Evolutionary conservation across 140 eudicot genomes (phyloP), one percentile per base, ranked within the genome.

Genomic region (Stevia rebaudiana): DNA sequence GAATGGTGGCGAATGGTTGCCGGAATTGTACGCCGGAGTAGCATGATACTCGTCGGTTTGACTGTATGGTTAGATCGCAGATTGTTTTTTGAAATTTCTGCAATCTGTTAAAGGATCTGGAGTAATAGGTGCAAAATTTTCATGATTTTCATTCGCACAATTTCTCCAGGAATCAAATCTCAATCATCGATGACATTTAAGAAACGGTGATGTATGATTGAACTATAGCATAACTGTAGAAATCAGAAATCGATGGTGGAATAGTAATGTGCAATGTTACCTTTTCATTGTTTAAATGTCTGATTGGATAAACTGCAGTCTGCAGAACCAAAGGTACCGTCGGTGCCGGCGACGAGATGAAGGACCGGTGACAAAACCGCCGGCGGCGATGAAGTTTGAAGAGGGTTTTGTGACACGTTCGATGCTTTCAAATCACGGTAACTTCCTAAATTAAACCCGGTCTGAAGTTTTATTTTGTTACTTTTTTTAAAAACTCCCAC

Each of bases 1-100:
- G 72, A 65, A 56, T 60, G 70, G 64, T 77, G 80, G 63, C 72
- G 69, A 2, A 61, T 1, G 74, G 73, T 43, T 59, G 46, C 31
- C 35, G 42, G 67, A 51, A 51, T 8, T 21, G 68, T 70, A 11
- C 74, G 77, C 12, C 66, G 57, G 72, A 60, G 74, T 23, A 65
- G 75, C 82, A 77, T 81, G 21, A 25, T 77, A 33, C 3, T 53
- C 21, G 35, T 48, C 25, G 11, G 25, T 57, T 23, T 43, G 19
- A 28, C 6, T 28, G 44, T 43, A 6, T 49, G 12, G 3, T 42
- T 21, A 62, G 68, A 37, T 3, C 63, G 9, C 59, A 23, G 59
- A 52, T 46, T 16, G 21, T 42, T 42, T 1, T 42, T 10, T 3
- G 6, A 42, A n/a, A 11, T 3, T 11, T 42, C 17, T 4, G 48